Conservation (phyloP, 306 rosid species). For the Sophora flavescens region DNA sequence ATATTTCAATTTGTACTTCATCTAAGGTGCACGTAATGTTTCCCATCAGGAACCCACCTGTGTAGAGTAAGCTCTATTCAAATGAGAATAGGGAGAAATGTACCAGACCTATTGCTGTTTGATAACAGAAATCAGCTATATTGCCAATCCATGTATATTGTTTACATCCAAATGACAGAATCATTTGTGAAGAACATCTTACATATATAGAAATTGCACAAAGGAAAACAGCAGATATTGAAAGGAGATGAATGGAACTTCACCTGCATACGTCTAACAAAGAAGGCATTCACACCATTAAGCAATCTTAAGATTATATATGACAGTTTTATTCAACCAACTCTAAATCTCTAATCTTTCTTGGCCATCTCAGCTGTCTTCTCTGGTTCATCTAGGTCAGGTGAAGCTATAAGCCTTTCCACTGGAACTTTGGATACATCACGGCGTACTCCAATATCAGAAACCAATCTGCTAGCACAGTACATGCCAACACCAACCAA, state of each 20-base stretch:
- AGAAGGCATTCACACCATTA: background rate
- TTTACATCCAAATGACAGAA: constrained; percentile 19
- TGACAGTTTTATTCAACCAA: constrained; percentile 19
- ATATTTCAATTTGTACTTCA: background rate
- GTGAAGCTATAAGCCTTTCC: constrained; percentile 58
- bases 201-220: background rate
- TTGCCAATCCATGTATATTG: background rate
- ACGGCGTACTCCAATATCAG: constrained; percentile 76
- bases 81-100: background rate
- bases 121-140: background rate
- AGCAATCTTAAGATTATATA: constrained; percentile 23
- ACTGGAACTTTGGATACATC: constrained; percentile 74
- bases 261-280: background rate
- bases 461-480: constrained; percentile 61
- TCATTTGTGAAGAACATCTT: constrained; percentile 27
- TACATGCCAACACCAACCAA: constrained; percentile 62
- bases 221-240: constrained; percentile 2
- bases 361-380: constrained; percentile 41
- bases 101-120: background rate
- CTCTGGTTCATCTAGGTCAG: constrained; percentile 44
- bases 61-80: background rate
- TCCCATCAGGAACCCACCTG: background rate
- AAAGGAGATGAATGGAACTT: background rate
- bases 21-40: background rate
- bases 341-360: constrained; percentile 48